Base-by-base conservation (phyloP, 345 rosid genomes). In the Geranium brycei region DNA sequence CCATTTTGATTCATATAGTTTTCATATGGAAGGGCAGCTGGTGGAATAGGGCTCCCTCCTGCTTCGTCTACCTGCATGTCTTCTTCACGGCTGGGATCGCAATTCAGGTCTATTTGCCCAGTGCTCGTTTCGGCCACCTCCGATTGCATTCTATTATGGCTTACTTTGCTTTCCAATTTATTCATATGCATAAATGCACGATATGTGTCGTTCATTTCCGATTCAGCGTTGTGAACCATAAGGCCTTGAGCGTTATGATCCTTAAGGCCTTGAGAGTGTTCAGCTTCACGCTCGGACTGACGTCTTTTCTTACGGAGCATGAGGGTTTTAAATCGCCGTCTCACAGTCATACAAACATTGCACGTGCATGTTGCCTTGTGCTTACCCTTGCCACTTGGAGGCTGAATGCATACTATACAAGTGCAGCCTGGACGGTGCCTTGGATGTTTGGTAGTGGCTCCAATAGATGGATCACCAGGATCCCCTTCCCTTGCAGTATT, bases 331-430 rank as follows among this genome's bases (percentile, higher is more conserved):
- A 91, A 95, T 51, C 99, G 88, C 23, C 97, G 87, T 79, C 78
- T 88, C 69, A 95, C 99, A 0, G 96, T 91, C 87, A 83, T 71
- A 84, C 99, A 95, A 59, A 91, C 99, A 23, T 79, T 87, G 74
- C 97, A 91, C 0, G 76, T 79, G 73, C 96, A 95, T 7, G 76
- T 74, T 0, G 95, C 75, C 57, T 85, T 87, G 77, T 95, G 97
- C 78, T 84, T 91, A 17, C 91, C 92, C 79, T 84, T 88, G 59
- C 99, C 99, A 59, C 99, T 91, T 31, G 99, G 99, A 15, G 97
- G 97, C 71, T 95, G 99, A 77, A 91, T 95, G 80, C 99, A 93
- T 8, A 91, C 96, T 11, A 95, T 95, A 81, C 99, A 95, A 60
- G 86, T 61, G 79, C 97, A 95, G 55, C 99, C 99, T 38, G 89